Base-by-base conservation (phyloP, 2,329 filamentous ascomycete genomes). In the Ceratocystis ficicola region DNA sequence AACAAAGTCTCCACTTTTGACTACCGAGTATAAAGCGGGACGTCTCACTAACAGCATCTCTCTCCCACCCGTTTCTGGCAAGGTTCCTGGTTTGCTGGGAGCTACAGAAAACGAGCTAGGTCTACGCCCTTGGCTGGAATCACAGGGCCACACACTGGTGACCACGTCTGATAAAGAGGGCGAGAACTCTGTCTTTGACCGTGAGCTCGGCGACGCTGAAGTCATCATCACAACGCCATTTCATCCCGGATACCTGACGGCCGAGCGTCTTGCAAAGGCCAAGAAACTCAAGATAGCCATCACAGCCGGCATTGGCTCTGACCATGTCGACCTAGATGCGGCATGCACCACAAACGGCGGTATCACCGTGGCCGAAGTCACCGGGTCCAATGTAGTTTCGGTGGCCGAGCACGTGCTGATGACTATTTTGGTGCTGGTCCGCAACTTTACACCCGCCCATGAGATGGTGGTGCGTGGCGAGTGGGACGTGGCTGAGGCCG, bases 191-290 rank as follows among this genome's bases (percentile, higher is more conserved):
- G 88, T 83, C 71, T 97, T 99, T 67, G 94, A 97, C 78, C 84
- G 92, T 81, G 90, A 99, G 80, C 85, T 99, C 65, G 91, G 94
- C 69, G 94, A 97, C 75, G 91, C 94, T 69, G 94, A 99, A 79
- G 83, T 99, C 78, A 97, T 99, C 83, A 97, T 99, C 79, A 99
- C 94, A 72, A 99, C 94, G 67, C 94, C 94, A 89, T 97, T 97
- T 87, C 93, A 97, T 82, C 93, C 93, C 65, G 94, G 93, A 70
- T 99, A 99, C 83, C 88, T 99, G 68, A 97, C 89, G 62, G 90
- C 90, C 65, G 93, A 97, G 81, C 92, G 94, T 75, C 86, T 99
- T 66, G 90, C 90, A 73, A 95, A 94, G 82, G 94, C 94, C 71
- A 97, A 97, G 88, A 97, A 99, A 67, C 88, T 99, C 74, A 97